Base-by-base conservation (phyloP, 2,329 filamentous ascomycete species). In the Diaporthe sp. region DNA sequence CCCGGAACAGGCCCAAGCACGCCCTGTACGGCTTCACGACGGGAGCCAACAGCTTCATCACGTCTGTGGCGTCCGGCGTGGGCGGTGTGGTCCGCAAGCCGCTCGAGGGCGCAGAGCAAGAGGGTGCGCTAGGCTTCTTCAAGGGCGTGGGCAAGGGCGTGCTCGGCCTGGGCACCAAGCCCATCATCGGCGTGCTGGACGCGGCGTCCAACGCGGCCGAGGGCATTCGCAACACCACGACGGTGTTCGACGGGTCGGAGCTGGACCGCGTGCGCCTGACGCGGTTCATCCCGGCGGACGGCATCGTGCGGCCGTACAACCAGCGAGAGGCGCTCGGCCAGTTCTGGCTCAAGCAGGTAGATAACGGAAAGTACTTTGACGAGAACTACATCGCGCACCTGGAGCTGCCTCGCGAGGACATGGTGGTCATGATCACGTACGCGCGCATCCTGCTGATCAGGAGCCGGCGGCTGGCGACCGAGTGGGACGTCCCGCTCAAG, bases 331-430 rank as follows among this genome's bases (percentile, higher is more conserved):
- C 97, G 0, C 92, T 99, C 4, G 97, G 97, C 0, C 97, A 99
- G 84, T 98, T 95, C 87, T 99, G 97, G 97, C 92, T 99, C 78
- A 99, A 99, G 89, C 98, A 98, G 76, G 92, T 98, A 15, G 97
- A 99, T 85, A 97, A 98, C 78, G 97, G 97, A 77, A 97, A 96
- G 84, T 98, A 96, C 88, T 99, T 99, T 90, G 94, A 98, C 85
- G 97, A 99, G 84, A 91, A 95, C 82, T 99, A 99, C 86, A 97
- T 99, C 83, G 97, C 96, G 6, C 97, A 99, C 82, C 88, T 99
- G 6, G 96, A 99, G 84, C 90, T 99, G 37, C 94, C 95, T 15
- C 92, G 93, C 76, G 95, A 97, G 83, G 96, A 97, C 82, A 94
- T 95, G 88, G 92, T 96, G 74, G 93, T 96, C 65, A 95, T 98